Evolutionary conservation across 352 stramenopile species (phyloP).

Genomic region (Phytopythium ostracodes): DNA sequence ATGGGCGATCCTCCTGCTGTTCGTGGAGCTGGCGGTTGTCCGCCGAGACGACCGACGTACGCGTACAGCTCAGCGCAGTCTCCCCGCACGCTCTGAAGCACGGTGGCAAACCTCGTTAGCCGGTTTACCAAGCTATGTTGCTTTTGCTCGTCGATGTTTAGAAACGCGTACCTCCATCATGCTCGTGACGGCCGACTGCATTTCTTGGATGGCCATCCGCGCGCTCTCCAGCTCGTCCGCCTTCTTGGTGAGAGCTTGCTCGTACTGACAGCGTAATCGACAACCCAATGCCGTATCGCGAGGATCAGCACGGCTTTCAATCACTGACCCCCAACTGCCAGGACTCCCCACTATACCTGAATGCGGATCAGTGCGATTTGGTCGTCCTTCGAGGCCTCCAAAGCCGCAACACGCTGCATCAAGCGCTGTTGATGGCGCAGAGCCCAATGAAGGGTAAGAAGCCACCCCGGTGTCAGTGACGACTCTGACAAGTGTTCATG

Average conservation of each 20-base stretch:
- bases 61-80: conserved; percentile 72
- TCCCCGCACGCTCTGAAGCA: conserved; percentile 45
- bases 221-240: conserved; percentile 29
- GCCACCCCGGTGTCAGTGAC: not conserved
- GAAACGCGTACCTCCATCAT: conserved; percentile 47
- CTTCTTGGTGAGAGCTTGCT: conserved; percentile 58
- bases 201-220: conserved; percentile 32
- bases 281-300: not conserved
- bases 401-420: conserved; percentile 34
- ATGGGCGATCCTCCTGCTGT: conserved; percentile 10
- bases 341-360: conserved; percentile 44
- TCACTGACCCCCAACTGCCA: no score
- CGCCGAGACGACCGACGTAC: conserved; percentile 43
- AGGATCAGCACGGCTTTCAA: not conserved
- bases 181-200: conserved; percentile 26
- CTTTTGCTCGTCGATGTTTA: not conserved
- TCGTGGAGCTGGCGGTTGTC: conserved; percentile 14
- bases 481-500: not conserved
- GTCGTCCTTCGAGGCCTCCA: conserved; percentile 63
- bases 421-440: conserved; percentile 27
- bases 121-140: not conserved
- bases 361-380: conserved; percentile 70
- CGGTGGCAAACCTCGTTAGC: not conserved
- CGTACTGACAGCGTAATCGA: conserved; percentile 28
- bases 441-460: not conserved